Base-by-base conservation (phyloP, 257 asterid species). In the Henckelia pumila region DNA sequence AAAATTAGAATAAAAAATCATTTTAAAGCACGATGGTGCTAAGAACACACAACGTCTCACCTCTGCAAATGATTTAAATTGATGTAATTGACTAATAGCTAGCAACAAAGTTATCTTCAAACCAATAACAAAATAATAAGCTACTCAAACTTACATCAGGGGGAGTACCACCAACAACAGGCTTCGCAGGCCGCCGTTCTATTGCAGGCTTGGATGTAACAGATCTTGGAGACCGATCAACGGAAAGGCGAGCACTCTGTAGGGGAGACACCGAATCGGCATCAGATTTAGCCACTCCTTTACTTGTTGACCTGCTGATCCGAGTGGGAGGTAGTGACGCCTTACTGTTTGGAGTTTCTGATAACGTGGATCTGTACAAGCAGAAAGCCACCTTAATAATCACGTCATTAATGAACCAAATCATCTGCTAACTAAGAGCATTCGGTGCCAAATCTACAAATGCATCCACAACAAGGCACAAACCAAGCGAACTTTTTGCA, bases 221-320 rank as follows among this genome's bases (percentile, higher is more conserved):
- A 32, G 94, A 66, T 78, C 86, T 81, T 2, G 96, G 83, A 56
- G 97, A 81, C 55, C 73, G 78, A 26, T 90, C 95, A 53, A 77
- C 64, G 0, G 95, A 89, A 70, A 68, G 71, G 28, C 94, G 89
- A 37, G 89, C 44, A 67, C 61, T 79, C 61, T 77, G 92, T 79
- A 75, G 66, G 8, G 90, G 85, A 55, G 97, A 80, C 17, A 82
- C 74, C 5, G 91, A 86, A 83, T 82, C 88, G 17, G 85, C 81
- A 80, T 82, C 89, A 21, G 94, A 72, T 76, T 93, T 93, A 47
- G 80, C 74, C 65, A 79, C 72, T 71, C 87, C 96, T 71, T 92
- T 79, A 77, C 79, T 73, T 5, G 30, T 37, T 29, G 68, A 29
- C 77, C 71, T 89, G 78, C 76, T 82, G 56, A 66, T 63, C 60